phyloP scores from a whole-genome alignment of 352 stramenopile species.

The Globisporangium carolinianum region DNA sequence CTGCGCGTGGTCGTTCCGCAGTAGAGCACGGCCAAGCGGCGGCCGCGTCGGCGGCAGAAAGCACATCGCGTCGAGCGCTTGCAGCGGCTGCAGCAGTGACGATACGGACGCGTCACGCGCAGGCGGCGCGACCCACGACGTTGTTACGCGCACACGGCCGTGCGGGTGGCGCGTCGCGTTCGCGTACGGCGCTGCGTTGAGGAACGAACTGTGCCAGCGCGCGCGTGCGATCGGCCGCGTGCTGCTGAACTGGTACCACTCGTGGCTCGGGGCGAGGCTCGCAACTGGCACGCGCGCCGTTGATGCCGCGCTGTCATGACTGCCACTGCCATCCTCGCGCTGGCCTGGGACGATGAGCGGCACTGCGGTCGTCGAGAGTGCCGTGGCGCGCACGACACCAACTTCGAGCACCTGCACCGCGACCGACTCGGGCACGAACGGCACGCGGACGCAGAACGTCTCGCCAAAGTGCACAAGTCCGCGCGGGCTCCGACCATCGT shows the following conservation, averaged over 20 bases:
- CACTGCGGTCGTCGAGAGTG: conserved; percentile 44
- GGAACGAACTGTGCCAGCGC: conserved; percentile 52
- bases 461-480: conserved; percentile 44
- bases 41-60: conserved; percentile 11
- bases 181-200: conserved; percentile 38
- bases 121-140: conserved; percentile 26
- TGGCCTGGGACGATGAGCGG: conserved; percentile 46
- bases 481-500: neutral
- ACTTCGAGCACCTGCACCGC: conserved; percentile 43
- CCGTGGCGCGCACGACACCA: conserved; percentile 22
- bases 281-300: conserved; percentile 19
- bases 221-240: conserved; percentile 26
- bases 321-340: conserved; percentile 1
- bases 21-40: conserved; percentile 2
- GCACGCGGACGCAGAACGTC: conserved; percentile 32
- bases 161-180: conserved; percentile 34
- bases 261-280: conserved; percentile 39
- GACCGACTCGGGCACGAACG: conserved; percentile 43
- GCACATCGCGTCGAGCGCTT: neutral
- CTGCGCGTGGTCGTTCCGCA: conserved; percentile 3
- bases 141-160: conserved; percentile 37
- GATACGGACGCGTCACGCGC: too few species aligned
- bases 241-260: conserved; percentile 79
- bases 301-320: neutral
- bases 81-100: neutral